Conservation (phyloP, 345 rosid species). For the Anacardium occidentale region DNA sequence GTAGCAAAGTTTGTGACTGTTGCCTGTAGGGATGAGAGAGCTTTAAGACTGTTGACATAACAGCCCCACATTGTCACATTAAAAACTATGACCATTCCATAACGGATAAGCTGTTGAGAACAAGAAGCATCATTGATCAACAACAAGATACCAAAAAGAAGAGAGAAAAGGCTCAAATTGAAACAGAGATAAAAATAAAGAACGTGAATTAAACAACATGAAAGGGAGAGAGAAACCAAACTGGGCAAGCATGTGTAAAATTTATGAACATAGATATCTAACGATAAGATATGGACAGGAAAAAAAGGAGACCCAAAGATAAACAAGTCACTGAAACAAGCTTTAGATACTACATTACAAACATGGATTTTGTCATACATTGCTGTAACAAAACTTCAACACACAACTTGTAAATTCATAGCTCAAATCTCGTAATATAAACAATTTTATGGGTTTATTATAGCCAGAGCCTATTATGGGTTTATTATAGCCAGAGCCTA, state of each 20-base stretch:
- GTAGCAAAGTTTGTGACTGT: constrained; percentile 81
- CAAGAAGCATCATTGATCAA: neutral
- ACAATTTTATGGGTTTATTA: no score
- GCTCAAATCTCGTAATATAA: no score
- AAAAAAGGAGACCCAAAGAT: no score
- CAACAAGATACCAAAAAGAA: neutral
- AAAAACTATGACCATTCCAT: constrained; percentile 57
- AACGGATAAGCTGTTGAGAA: constrained; percentile 48
- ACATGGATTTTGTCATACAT: neutral
- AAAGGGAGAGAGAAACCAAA: neutral
- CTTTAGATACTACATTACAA: neutral
- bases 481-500: no score
- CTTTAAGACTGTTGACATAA: constrained; percentile 80
- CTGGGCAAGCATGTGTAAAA: neutral
- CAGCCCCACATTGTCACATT: constrained; percentile 93
- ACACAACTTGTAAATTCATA: no score
- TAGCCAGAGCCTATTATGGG: no score
- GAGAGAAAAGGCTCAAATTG: neutral
- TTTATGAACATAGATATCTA: neutral
- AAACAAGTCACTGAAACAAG: neutral
- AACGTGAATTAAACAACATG: neutral
- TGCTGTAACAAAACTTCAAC: no score
- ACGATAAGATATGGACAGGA: no score
- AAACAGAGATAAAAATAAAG: no score
- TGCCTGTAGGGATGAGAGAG: constrained; percentile 89